Conservation (phyloP, 768 basidiomycete genomes). For the Peribolospora kevripleyi region DNA sequence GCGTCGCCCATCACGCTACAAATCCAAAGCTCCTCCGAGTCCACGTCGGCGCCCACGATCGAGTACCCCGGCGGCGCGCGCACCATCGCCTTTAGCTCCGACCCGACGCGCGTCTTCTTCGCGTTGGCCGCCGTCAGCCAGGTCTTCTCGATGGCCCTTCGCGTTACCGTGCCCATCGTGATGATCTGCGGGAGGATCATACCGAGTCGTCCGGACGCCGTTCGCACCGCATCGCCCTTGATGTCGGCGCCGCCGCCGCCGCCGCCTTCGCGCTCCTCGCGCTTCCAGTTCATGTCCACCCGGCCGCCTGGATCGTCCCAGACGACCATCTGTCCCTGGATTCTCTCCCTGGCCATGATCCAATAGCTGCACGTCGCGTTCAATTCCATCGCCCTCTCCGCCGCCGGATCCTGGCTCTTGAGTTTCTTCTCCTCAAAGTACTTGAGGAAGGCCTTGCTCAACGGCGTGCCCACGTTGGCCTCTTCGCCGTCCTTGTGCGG, state of each 20-base stretch:
- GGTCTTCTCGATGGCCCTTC: conserved; percentile 87
- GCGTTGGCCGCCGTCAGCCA: conserved; percentile 98
- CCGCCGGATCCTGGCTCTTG: conserved; percentile 49
- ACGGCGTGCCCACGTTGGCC: conserved; percentile 82
- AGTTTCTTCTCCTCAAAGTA: conserved; percentile 67
- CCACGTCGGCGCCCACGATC: conserved; percentile 93
- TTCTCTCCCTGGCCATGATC: conserved; percentile 80
- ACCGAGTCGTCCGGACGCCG: conserved; percentile 23
- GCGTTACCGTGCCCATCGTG: conserved; percentile 96
- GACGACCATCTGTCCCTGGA: conserved; percentile 75
- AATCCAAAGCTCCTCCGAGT: conserved; percentile 97
- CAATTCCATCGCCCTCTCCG: conserved; percentile 64
- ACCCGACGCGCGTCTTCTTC: conserved; percentile 91
- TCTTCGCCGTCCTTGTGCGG: conserved; percentile 89
- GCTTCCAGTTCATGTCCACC: conserved; percentile 31
- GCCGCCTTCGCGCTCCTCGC: conserved; percentile 2
- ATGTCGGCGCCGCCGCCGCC: conserved; percentile 12
- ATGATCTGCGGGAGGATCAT: conserved; percentile 89
- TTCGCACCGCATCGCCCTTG: conserved; percentile 25
- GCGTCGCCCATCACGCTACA: conserved; percentile 96
- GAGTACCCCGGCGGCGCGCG: conserved; percentile 77
- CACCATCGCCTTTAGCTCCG: conserved; percentile 94
- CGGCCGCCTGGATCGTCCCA: conserved; percentile 31
- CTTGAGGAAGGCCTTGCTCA: conserved; percentile 70
- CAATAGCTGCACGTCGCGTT: conserved; percentile 92